Evolutionary conservation across 176 grass and related monocot genomes (phyloP), one percentile per base, ranked within the genome.

Genomic region (Oryza nivara): DNA sequence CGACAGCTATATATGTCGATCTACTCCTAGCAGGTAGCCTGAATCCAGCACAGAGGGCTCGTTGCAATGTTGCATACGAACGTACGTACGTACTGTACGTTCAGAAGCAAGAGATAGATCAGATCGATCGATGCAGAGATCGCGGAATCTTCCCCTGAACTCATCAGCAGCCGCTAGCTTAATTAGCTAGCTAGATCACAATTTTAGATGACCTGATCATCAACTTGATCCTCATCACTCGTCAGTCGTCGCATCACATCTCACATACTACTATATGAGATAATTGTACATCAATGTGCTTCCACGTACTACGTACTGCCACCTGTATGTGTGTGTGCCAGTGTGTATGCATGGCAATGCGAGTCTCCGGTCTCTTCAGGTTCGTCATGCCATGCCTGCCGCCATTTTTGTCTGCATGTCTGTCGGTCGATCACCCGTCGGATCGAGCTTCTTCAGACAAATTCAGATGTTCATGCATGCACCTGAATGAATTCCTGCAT

Each of bases 121-220:
- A 41, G 48, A 51, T 49, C 41, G 80, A 73, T 16, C 17, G 16
- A 61, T 61, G 56, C 20, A 20, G 19, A 61, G 58, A 73, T 54
- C 69, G 69, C 34, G 41, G 67, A 83, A 88, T 88, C 75, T 88
- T 88, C 40, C 86, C 75, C 13, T 73, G 80, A 67, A 73, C 34
- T 67, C 75, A 45, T 5, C 40, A 41, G 38, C 77, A 20, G 5
- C 26, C 23, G 72, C 56, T 61, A 58, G 54, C 19, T 58, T n/a
- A n/a, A 20, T 20, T n/a, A 60, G 19, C 17, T 60, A 60, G 19
- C 7, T 60, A 58, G 5, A 58, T 58, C 16, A 2, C 4, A 54
- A 17, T 54, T 54, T 17, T 1, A 56, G 52, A 56, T 56, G 17
- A 54, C 51, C 51, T 14, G 16, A 41, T 41, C 40, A 41, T 41